phyloP scores from a whole-genome alignment of 345 rosid genomes.

The Eucalyptus lansdowneana region DNA sequence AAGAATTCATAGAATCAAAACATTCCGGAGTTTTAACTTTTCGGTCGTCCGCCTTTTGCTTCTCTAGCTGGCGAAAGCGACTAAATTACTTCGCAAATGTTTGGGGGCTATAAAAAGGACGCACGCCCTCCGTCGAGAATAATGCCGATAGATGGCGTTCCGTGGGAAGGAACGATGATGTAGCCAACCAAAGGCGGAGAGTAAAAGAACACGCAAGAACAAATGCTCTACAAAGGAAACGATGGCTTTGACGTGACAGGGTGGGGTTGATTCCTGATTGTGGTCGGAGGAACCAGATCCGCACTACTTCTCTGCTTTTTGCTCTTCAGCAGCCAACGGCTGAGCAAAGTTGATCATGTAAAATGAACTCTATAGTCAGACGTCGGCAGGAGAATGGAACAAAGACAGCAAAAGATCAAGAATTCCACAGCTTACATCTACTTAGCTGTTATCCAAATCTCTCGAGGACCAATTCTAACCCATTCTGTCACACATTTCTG shows the following conservation, averaged over 20 bases:
- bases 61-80: neutral
- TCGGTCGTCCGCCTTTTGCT: neutral
- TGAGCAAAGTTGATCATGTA: neutral
- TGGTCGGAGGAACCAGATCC: neutral
- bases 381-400: neutral
- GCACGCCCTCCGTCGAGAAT: neutral
- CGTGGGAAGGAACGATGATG: neutral
- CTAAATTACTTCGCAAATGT: neutral
- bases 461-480: neutral
- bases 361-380: neutral
- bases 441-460: neutral
- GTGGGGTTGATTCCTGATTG: neutral
- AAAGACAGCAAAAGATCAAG: neutral
- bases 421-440: neutral
- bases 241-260: neutral
- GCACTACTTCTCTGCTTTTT: neutral
- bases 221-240: neutral
- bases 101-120: neutral
- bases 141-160: neutral
- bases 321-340: neutral
- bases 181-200: neutral
- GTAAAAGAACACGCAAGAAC: neutral
- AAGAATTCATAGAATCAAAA: rapidly evolving
- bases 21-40: neutral
- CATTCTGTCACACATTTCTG: neutral